Conservation (phyloP, 306 rosid genomes). For the Gynostemma pentaphyllum region DNA sequence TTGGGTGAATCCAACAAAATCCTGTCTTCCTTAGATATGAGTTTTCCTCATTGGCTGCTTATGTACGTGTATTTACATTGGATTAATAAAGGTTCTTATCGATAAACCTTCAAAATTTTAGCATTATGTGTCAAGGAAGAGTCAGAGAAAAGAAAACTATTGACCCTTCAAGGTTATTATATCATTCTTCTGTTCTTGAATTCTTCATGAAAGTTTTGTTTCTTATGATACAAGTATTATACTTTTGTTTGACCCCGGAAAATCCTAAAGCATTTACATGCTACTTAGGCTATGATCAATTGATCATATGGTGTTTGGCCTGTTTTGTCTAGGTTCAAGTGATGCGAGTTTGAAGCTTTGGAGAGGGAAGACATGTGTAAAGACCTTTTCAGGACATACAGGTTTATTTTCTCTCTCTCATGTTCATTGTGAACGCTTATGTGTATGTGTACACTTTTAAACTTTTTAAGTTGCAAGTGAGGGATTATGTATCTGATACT, state of each 20-base stretch:
- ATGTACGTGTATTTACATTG: not conserved
- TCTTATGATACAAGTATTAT: not conserved
- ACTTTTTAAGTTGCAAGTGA: not conserved
- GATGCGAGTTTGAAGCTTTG: conserved; percentile 80
- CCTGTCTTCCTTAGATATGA: not conserved
- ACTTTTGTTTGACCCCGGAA: not conserved
- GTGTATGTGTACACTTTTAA: not conserved
- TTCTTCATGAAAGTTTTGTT: not conserved
- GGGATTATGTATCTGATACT: not conserved
- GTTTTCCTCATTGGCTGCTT: too few species aligned
- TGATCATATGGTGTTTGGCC: conserved; percentile 19
- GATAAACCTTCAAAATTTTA: not conserved
- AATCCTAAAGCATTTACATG: not conserved
- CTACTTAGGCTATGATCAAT: conserved; percentile 3
- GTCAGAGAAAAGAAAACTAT: not conserved
- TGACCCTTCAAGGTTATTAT: not conserved
- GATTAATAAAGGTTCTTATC: not conserved
- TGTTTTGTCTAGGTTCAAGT: conserved; percentile 56
- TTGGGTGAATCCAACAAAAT: not conserved
- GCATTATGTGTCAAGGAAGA: not conserved
- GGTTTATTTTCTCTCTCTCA: conserved; percentile 21
- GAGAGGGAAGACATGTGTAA: conserved; percentile 72
- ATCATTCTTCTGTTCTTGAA: not conserved
- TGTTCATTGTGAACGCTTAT: not conserved
- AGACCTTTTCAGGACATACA: conserved; percentile 77